These are phyloP conservation scores for Trypanosoma grayi DNA, from an alignment of 208 protist genomes.

Conservation along the genomic window DNA sequence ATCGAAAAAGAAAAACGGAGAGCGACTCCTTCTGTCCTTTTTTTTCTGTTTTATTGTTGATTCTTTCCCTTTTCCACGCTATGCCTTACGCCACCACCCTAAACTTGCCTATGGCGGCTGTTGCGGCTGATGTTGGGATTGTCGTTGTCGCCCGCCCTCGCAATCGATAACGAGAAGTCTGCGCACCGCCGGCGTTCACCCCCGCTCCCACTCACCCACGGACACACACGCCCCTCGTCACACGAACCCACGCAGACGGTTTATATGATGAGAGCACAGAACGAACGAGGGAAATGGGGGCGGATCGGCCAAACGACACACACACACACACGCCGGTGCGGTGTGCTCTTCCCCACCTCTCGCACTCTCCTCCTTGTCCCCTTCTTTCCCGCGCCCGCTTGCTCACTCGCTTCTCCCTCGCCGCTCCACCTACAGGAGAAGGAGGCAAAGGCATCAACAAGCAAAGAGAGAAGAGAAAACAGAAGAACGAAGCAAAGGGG, in stretches of 20 bases:
- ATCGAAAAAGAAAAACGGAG: conserved; percentile 12
- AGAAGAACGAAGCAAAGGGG: conserved; percentile 8
- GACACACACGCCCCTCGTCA: too few species aligned
- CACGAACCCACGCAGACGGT: too few species aligned
- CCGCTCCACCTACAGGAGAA: too few species aligned
- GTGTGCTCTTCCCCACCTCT: too few species aligned
- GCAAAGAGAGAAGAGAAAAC: background rate
- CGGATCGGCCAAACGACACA: too few species aligned
- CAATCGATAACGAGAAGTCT: background rate
- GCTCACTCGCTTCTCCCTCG: background rate
- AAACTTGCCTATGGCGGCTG: background rate
- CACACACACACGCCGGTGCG: too few species aligned
- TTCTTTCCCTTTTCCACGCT: background rate
- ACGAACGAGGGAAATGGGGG: too few species aligned
- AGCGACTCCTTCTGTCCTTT: background rate
- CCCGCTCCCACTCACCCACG: background rate
- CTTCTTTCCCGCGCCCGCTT: background rate
- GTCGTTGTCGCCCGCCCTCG: background rate
- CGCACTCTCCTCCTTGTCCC: too few species aligned
- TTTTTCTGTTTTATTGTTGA: background rate
- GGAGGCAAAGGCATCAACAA: background rate
- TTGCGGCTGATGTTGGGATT: background rate
- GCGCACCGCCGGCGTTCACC: background rate
- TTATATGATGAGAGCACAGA: too few species aligned
- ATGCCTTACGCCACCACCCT: background rate